phyloP scores from a whole-genome alignment of 768 basidiomycete species.

The Xanthoconium purpureum region DNA sequence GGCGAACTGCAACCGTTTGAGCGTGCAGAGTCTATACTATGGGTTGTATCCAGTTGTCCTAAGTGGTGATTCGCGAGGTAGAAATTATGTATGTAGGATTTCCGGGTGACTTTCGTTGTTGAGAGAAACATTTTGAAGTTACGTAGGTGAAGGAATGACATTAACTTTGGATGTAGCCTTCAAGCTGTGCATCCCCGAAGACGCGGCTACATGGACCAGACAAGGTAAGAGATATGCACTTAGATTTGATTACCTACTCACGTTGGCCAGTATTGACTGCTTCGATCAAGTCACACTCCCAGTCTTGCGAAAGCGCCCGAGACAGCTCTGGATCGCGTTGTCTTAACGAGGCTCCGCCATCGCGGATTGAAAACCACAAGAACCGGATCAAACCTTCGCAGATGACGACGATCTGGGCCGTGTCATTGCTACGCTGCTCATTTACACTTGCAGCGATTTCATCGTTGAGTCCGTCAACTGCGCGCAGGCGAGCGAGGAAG shows the following conservation, averaged over 20 bases:
- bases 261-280: conserved; percentile 20
- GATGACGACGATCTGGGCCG: conserved; percentile 25
- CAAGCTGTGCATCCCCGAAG: neutral
- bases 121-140: neutral
- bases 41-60: neutral
- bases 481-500: conserved; percentile 16
- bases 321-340: conserved; percentile 15
- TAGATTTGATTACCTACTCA: conserved; percentile 9
- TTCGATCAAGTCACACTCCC: conserved; percentile 13
- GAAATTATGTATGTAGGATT: neutral
- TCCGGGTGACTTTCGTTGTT: no score
- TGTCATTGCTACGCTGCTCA: conserved; percentile 24
- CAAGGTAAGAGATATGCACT: neutral
- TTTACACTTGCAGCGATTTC: conserved; percentile 20
- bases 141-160: neutral
- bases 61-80: neutral
- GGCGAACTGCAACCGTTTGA: conserved; percentile 12
- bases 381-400: conserved; percentile 24
- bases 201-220: neutral
- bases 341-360: conserved; percentile 24
- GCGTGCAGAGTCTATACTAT: neutral
- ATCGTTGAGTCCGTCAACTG: conserved; percentile 10
- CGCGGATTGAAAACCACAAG: conserved; percentile 31
- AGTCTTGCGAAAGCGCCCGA: conserved; percentile 16
- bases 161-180: neutral